Evolutionary conservation across 106 monocot species (phyloP), one percentile per base, ranked within the genome.

Genomic region (Xerophyta viscosa): DNA sequence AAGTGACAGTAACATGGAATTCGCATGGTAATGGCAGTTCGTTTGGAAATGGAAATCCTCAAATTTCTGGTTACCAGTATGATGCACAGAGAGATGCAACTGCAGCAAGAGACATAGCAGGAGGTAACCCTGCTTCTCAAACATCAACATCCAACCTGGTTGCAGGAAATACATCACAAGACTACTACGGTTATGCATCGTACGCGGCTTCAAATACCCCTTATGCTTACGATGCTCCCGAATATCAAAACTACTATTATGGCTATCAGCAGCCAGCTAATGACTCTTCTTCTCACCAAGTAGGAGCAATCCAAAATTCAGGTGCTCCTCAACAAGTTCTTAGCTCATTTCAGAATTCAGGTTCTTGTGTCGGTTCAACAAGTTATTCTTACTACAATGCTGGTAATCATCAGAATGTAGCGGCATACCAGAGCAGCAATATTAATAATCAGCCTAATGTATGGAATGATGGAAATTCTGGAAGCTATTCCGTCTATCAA

Each of bases 321-420:
- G 94, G 94, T 88, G 81, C 81, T 73, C 63, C 88, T 84, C 78
- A 88, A 66, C 88, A 88, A 84, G 63, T 79, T 72, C 83, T 77
- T 87, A 89, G 67, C 79, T 83, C 90, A 84, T 94, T 88, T 88
- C 93, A 84, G 77, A 84, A 94, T 84, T 71, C 93, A 77, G 80
- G 62, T 60, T 66, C 79, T 72, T 79, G 66, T 76, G 64, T 60
- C 53, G 61, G 52, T 69, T 70, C 76, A 60, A 57, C 88, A 66
- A 76, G 67, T 89, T 82, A 86, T 58, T 82, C 83, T 87, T 87
- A 87, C 66, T 80, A 88, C 88, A 88, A 83, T 92, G 56, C 76
- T 83, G 76, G 80, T 83, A 84, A 80, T 96, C 65, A 88, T 77
- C 94, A 88, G 80, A 77, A 76, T n/a, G 37, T 67, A 20, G 52